Evolutionary conservation across 176 grass and related monocot genomes (phyloP).

Genomic region (Dactylis glomerata): DNA sequence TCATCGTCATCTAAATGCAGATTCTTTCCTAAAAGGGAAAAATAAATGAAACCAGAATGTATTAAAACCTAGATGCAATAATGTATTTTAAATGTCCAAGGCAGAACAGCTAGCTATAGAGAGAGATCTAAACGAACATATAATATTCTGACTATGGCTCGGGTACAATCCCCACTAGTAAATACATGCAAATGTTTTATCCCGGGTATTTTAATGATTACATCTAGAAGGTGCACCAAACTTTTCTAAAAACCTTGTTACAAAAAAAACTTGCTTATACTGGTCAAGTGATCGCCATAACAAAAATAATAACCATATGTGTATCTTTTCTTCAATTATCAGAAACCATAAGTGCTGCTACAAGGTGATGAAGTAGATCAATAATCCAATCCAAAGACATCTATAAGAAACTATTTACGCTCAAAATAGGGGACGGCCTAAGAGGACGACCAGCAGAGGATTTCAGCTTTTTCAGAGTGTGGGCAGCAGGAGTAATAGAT

Average conservation of each 20-base stretch:
- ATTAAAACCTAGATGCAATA: slow-evolving; percentile 9
- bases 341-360: not conserved
- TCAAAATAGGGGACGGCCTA: slow-evolving; percentile 3
- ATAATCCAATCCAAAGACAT: not conserved
- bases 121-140: not conserved
- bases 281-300: not conserved
- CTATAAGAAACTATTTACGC: not conserved
- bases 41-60: slow-evolving; percentile 19
- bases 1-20: slow-evolving; percentile 90
- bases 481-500: slow-evolving; percentile 11
- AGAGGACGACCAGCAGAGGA: not conserved
- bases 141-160: slow-evolving; percentile 10
- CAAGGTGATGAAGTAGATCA: not conserved
- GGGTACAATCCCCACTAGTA: slow-evolving; percentile 6
- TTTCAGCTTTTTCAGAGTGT: not conserved
- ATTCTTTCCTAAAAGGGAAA: slow-evolving; percentile 57
- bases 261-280: not conserved
- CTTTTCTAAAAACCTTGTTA: not conserved
- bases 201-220: not conserved
- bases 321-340: not conserved
- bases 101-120: not conserved
- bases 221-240: not conserved
- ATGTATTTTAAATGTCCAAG: not conserved
- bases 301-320: not conserved
- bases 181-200: slow-evolving; percentile 5